Evolutionary conservation across 805 yeast genomes (phyloP), one percentile per base, ranked within the genome.

Genomic region (Crinitomyces ghanaensis): DNA sequence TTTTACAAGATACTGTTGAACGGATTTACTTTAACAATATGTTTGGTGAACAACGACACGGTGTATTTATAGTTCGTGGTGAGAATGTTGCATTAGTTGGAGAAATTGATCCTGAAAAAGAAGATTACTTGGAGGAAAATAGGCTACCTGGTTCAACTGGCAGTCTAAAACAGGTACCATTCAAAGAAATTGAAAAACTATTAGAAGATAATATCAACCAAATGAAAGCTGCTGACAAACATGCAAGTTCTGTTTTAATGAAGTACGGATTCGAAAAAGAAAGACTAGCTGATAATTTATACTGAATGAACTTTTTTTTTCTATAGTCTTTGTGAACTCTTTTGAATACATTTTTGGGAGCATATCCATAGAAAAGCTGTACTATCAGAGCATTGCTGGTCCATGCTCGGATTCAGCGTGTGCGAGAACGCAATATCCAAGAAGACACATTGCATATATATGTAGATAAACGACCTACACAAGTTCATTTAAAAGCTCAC

Each of bases 71-170:
- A 61, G 77, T 91, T 26, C 78, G 98, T 59, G 98, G 98, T 41
- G 98, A 91, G 56, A 88, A 88, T 49, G 91, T 91, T 6, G 91
- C 86, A 6, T 72, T 86, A 74, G 56, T 91, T 53, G 98, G 97
- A 14, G 96, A 88, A 54, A 70, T 88, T 41, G 95, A 86, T 56
- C 79, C 84, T 41, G 94, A 83, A 50, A 70, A 63, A 41, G 95
- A 85, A 56, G 93, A 81, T 50, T 70, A 62, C 16, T 28, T 37
- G 15, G 51, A 48, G 30, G 36, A 34, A 40, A 28, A 18, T 15
- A 34, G 29, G 22, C 21, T 21, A 8, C 42, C 42, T 26, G 41
- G 44, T 8, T 80, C 80, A 33, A 57, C 81, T 45, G 65, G 64
- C 26, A 56, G 60, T 9, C 64, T 74, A 55, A 62, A 67, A 41